Percentiles rank a stretch among this genome's conserved stretches.
phyloP scores from a whole-genome alignment of 331 rosid genomes.

The Prunus yedoensis region DNA sequence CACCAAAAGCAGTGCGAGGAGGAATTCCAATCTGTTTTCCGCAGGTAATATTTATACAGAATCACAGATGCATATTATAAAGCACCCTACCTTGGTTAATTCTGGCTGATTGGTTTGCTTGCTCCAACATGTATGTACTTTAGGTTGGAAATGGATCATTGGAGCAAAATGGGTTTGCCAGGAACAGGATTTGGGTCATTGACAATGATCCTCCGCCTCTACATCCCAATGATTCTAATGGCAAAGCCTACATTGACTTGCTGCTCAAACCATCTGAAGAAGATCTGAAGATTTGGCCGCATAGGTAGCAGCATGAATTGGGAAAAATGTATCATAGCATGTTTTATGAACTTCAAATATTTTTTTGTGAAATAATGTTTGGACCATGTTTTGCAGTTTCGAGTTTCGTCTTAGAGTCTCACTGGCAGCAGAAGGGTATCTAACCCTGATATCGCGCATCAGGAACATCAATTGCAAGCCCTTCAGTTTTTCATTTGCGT shows the following conservation, averaged over 20 bases:
- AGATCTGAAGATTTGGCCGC: slow-evolving; percentile 79
- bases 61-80: neutral
- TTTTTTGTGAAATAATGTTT: neutral
- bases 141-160: slow-evolving; percentile 77
- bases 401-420: slow-evolving; percentile 80
- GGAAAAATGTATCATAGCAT: neutral
- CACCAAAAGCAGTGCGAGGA: slow-evolving; percentile 81
- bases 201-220: slow-evolving; percentile 72
- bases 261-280: slow-evolving; percentile 72
- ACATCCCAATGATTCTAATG: slow-evolving; percentile 41
- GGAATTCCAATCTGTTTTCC: slow-evolving; percentile 96
- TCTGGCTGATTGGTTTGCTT: slow-evolving; percentile 3
- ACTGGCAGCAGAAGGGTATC: slow-evolving; percentile 63
- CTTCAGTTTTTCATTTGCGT: slow-evolving; percentile 81
- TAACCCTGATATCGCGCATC: slow-evolving; percentile 63
- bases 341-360: neutral
- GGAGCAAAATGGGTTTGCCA: slow-evolving; percentile 89
- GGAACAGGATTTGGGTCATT: slow-evolving; percentile 69
- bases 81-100: neutral
- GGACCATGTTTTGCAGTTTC: slow-evolving; percentile 45
- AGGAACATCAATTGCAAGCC: slow-evolving; percentile 79
- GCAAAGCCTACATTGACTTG: slow-evolving; percentile 60
- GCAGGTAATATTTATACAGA: slow-evolving; percentile 44
- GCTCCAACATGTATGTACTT: slow-evolving; percentile 5
- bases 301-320: slow-evolving; percentile 42